Base-by-base conservation (phyloP, 768 basidiomycete genomes). In the Leccinum variicolor region DNA sequence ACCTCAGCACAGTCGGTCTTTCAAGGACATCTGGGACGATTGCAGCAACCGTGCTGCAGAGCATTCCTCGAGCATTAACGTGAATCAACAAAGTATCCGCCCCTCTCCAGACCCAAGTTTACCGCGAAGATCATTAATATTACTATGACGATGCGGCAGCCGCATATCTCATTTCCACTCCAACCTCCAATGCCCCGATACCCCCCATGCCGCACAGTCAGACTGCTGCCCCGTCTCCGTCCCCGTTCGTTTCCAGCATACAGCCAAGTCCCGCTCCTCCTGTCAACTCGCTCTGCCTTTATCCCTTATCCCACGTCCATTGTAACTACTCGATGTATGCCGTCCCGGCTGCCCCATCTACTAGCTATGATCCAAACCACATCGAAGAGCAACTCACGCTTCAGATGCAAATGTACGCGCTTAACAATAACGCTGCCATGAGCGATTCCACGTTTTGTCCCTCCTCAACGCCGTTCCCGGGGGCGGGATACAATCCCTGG, bases 201-300 rank as follows among this genome's bases (percentile, higher is more conserved):
- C 90, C 90, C 0, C 89, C 89, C 0, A 92, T 90, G 0, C 90
- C 89, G 3, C 87, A 88, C 54, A 86, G 82, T 50, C 85, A 88
- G 57, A 88, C 87, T 0, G 81, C 86, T 8, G 86, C 87, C 1
- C 86, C 87, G 0, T 86, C 88, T 0, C 89, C 87, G 0, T 87
- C 85, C 1, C 89, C 89, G 0, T 73, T 85, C 25, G 68, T 86
- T 21, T 81, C 84, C 2, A 79, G 77, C 43, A 76, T 76, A 56
- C 81, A 81, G 49, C 77, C 75, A 14, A 85, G 82, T 59, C 82
- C 85, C 0, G 74, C 82, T 2, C 76, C 78, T 8, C 81, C 81
- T 6, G 81, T 76, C 4, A 87, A 88, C 6, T 92, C 90, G 4
- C 90, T 89, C 2, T 91, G 89, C 58, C 90, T 88, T 0, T 89